A percentile compares a stretch with the other conserved stretches of the same genome.
Conservation (phyloP, 306 rosid genomes). For the Cucumis melo region DNA sequence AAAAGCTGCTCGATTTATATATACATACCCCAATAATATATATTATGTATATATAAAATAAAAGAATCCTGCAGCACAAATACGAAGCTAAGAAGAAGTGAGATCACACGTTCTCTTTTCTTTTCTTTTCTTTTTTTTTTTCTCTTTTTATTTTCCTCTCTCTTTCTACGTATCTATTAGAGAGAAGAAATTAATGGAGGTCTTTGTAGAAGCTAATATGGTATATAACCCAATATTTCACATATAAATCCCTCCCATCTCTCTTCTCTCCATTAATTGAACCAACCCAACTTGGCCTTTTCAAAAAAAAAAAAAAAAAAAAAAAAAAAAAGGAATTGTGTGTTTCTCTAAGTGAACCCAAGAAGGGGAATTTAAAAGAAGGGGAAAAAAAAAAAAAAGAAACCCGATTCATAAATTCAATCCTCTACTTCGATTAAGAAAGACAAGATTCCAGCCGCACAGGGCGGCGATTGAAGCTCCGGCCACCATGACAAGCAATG, state of each 20-base stretch:
- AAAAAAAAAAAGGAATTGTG: not conserved
- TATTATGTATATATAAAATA: not conserved
- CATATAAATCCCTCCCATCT: constrained; percentile 21
- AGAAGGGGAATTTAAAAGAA: too few species aligned
- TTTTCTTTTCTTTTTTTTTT: not conserved
- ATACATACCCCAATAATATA: not conserved
- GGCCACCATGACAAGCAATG: constrained; percentile 31
- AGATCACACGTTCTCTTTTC: constrained; percentile 18
- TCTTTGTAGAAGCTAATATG: constrained; percentile 29
- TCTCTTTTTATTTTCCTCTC: not conserved
- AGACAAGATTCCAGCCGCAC: not conserved
- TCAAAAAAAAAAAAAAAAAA: not conserved
- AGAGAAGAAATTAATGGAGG: constrained; percentile 11
- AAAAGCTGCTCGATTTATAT: not conserved
- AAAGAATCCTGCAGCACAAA: constrained; percentile 6
- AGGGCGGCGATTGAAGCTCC: constrained; percentile 1
- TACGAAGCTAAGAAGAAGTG: constrained; percentile 28
- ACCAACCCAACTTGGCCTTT: constrained; percentile 1
- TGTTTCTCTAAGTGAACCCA: constrained; percentile 10
- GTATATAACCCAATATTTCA: constrained; percentile 29
- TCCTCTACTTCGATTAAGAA: not conserved
- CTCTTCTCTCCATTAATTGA: constrained; percentile 1
- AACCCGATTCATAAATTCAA: not conserved
- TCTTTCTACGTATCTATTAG: constrained; percentile 16
- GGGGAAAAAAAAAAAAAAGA: not conserved